Percentiles rank a stretch among this genome's conserved stretches.
These are phyloP conservation scores for Aspergillus incahuasiensis DNA, from an alignment of 495 filamentous ascomycete species.

Conservation along the genomic window DNA sequence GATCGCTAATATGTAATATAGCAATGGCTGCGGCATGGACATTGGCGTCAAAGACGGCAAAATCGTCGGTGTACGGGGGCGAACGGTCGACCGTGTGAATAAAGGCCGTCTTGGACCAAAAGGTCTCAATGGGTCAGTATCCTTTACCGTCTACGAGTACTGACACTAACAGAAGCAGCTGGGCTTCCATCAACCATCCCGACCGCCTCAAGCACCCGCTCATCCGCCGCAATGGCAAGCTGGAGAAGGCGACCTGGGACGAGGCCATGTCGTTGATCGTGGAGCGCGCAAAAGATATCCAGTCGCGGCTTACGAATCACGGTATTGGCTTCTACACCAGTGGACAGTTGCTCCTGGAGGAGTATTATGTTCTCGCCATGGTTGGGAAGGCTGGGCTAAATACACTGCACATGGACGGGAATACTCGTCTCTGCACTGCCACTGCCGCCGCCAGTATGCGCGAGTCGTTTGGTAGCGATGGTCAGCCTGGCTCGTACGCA, in stretches of 20 bases:
- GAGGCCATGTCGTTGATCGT: conserved; percentile 10
- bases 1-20: background rate
- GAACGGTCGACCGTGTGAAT: background rate
- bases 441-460: conserved; percentile 6
- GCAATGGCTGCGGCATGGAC: conserved; percentile 3
- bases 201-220: conserved; percentile 4
- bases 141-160: background rate
- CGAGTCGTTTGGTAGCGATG: conserved; percentile 5
- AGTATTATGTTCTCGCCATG: conserved; percentile 8
- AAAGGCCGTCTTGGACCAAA: conserved; percentile 4
- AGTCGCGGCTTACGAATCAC: background rate
- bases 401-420: conserved; percentile 10
- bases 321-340: conserved; percentile 9
- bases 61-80: background rate
- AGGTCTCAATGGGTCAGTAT: conserved; percentile 3
- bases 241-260: conserved; percentile 2
- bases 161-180: background rate
- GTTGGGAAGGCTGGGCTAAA: conserved; percentile 6
- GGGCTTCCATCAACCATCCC: conserved; percentile 1
- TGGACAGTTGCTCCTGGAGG: conserved; percentile 5
- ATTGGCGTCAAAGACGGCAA: conserved; percentile 8
- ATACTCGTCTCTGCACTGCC: conserved; percentile 4
- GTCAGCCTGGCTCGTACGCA: conserved; percentile 3
- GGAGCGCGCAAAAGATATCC: conserved; percentile 3
- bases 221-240: conserved; percentile 4